Evolutionary conservation across 169 alveolate genomes (phyloP).

Genomic region (Neospora caninum): DNA sequence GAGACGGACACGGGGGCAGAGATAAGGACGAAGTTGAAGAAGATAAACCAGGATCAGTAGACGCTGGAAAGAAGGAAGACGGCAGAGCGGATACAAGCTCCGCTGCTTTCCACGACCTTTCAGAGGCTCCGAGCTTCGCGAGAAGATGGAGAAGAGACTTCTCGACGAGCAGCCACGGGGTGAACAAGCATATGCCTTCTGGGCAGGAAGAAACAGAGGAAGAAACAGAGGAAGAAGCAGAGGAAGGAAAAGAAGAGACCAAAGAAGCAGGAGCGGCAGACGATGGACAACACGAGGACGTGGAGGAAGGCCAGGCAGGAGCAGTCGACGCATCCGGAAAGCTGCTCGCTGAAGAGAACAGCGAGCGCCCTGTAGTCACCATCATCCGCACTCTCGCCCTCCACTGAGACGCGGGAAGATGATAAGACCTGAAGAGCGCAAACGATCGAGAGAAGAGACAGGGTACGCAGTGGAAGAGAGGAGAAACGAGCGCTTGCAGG

Average conservation of each 20-base stretch:
- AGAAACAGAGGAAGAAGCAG: background rate
- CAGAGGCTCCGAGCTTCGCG: background rate
- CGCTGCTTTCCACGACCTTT: background rate
- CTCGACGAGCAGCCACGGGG: background rate
- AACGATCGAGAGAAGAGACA: too few relatives aligned
- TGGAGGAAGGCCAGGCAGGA: background rate
- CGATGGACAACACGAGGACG: background rate
- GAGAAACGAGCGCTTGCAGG: too few relatives aligned
- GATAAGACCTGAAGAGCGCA: background rate
- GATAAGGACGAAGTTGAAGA: background rate
- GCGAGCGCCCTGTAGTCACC: background rate
- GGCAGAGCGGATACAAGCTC: background rate
- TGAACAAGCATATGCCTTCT: background rate
- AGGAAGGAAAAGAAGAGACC: background rate
- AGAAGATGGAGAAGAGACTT: background rate
- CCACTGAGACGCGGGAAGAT: background rate
- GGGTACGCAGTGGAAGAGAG: background rate
- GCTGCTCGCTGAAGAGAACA: background rate
- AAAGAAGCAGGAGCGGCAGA: background rate
- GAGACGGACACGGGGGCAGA: background rate
- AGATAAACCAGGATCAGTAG: background rate
- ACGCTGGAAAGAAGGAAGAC: background rate
- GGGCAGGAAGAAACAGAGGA: background rate
- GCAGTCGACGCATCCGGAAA: background rate
- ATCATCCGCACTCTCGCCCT: background rate